Evolutionary conservation across 768 basidiomycete genomes (phyloP), one percentile per base, ranked within the genome.

Genomic region (Suillus lakei): DNA sequence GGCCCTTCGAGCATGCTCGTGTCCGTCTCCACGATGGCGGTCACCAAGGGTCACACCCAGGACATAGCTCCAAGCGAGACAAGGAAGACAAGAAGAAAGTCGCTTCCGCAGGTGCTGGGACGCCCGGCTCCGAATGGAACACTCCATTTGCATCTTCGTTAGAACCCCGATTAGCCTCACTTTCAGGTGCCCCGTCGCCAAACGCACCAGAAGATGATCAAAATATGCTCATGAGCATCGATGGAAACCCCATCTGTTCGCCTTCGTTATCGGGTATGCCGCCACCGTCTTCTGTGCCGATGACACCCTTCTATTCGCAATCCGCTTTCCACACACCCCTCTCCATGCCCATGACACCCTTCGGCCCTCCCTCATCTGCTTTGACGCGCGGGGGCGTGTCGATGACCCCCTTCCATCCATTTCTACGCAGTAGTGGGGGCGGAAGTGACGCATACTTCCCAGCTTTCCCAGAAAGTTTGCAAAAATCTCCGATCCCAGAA

Each of bases 1-100:
- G 96, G 94, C 97, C 97, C 0, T 98, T 96, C 68, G 96, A 97
- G 73, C 95, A 96, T 72, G 91, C 96, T 26, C 90, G 97, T 44
- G 96, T 98, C 5, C 85, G 90, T 55, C 81, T 98, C 10, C 77
- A 77, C 28, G 77, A 77, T 51, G 66, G 61, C 80, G 84, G 65
- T 72, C 74, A 66, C 70, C 75, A 68, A 53, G 76, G 75, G 28
- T 78, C 73, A 21, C 73, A 76, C 61, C 60, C 32, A 2, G 68
- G 71, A 10, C 13, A 28, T 36, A n/a, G 10, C 53, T 10, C 30
- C 32, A 54, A 54, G 21, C 53, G 53, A 54, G 21, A n/a, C 53
- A 77, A 66, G 62, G 69, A 72, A 28, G 66, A 66, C 32, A 74
- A 67, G 39, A 56, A 54, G 63, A 18, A 76, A 61, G 67, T 55